phyloP scores from a whole-genome alignment of 345 rosid species.

The Bruguiera parviflora region DNA sequence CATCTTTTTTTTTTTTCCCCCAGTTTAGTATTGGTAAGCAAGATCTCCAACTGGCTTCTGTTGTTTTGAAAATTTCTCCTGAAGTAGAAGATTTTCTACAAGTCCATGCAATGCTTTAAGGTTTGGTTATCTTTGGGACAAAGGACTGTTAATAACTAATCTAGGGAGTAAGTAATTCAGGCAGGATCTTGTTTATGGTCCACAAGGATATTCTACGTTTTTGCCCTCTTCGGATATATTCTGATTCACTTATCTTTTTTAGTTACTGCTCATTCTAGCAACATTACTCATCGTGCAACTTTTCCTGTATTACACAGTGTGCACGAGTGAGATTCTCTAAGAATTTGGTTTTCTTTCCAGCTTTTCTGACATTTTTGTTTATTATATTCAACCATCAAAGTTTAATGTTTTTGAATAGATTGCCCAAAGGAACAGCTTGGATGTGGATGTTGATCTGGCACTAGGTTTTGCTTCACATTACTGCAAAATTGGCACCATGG shows the following conservation, averaged over 20 bases:
- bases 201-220: too few species aligned
- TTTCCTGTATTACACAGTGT: neutral
- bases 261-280: neutral
- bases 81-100: too few species aligned
- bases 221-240: neutral
- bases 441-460: conserved; percentile 92
- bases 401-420: conserved; percentile 45
- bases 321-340: neutral
- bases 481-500: conserved; percentile 90
- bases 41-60: too few species aligned
- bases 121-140: too few species aligned
- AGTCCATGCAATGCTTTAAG: too few species aligned
- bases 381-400: conserved; percentile 8
- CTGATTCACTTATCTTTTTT: neutral
- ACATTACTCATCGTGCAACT: too few species aligned
- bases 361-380: neutral
- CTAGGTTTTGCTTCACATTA: conserved; percentile 92
- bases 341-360: neutral
- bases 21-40: too few species aligned
- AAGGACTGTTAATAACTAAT: neutral
- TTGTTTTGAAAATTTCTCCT: too few species aligned
- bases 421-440: conserved; percentile 96
- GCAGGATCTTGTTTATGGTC: neutral
- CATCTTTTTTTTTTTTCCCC: too few species aligned
- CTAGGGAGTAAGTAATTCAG: neutral